These are phyloP conservation scores for Penicillium parvum DNA, from an alignment of 495 filamentous ascomycete species.

Conservation along the genomic window DNA sequence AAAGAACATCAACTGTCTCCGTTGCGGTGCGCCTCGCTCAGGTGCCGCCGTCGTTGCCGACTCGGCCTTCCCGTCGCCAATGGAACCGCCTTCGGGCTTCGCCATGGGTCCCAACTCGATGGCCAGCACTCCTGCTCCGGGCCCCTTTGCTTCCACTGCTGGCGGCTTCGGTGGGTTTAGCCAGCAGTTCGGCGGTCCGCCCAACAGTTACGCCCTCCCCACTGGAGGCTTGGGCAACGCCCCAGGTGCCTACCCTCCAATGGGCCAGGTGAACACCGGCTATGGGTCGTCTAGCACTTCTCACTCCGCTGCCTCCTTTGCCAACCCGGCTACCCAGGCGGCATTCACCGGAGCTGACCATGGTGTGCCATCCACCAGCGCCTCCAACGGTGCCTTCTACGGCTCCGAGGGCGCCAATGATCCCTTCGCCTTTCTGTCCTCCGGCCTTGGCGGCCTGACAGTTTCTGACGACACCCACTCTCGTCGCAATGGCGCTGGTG, in stretches of 20 bases:
- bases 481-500: conserved; percentile 65
- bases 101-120: conserved; percentile 74
- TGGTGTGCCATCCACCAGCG: conserved; percentile 49
- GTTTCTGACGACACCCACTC: conserved; percentile 74
- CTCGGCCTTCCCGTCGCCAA: conserved; percentile 83
- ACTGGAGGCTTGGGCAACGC: conserved; percentile 75
- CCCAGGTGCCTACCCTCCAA: conserved; percentile 73
- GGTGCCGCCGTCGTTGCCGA: conserved; percentile 91
- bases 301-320: conserved; percentile 84
- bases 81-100: conserved; percentile 80
- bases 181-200: conserved; percentile 84
- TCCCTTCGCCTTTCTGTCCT: conserved; percentile 85
- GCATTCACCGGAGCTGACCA: conserved; percentile 85
- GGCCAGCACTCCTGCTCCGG: conserved; percentile 78
- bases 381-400: conserved; percentile 54
- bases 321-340: conserved; percentile 86
- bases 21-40: conserved; percentile 91
- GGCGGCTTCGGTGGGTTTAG: conserved; percentile 74
- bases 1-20: conserved; percentile 96
- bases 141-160: conserved; percentile 66
- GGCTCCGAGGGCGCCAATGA: conserved; percentile 62
- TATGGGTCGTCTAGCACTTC: conserved; percentile 61
- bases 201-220: conserved; percentile 84
- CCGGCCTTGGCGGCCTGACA: conserved; percentile 72
- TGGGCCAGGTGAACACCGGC: conserved; percentile 67